phyloP scores from a whole-genome alignment of 208 protist species.

The Crithidia mellificae region DNA sequence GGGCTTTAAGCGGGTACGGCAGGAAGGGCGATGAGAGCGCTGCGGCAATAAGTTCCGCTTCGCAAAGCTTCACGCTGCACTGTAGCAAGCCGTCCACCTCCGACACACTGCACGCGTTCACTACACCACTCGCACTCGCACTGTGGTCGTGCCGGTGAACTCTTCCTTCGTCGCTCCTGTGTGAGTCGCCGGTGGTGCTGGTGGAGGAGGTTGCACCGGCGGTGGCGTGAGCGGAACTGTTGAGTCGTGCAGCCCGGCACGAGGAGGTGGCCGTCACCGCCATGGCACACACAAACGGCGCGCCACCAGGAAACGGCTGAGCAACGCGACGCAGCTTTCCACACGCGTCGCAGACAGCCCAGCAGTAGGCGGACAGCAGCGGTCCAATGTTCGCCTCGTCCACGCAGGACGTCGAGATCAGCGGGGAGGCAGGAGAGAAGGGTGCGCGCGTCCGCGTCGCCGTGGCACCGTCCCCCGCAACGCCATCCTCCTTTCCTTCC shows the following conservation, averaged over 20 bases:
- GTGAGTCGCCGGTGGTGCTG: neutral
- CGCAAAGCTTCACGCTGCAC: conserved; percentile 28
- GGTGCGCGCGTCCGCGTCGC: neutral
- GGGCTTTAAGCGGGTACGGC: conserved; percentile 24
- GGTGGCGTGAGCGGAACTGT: too few species aligned
- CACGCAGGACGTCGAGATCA: neutral
- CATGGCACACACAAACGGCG: conserved; percentile 80
- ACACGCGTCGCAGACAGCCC: conserved; percentile 73
- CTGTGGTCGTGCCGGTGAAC: too few species aligned
- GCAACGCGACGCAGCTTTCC: conserved; percentile 80
- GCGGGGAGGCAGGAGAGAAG: neutral
- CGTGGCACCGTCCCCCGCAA: neutral
- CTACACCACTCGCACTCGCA: too few species aligned
- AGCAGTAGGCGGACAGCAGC: conserved; percentile 74
- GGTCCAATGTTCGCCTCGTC: conserved; percentile 33
- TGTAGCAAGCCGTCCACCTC: conserved; percentile 53
- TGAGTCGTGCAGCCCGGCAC: conserved; percentile 13
- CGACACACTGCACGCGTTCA: conserved; percentile 50
- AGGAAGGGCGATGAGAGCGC: conserved; percentile 43
- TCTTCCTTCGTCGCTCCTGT: too few species aligned
- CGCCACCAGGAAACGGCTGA: conserved; percentile 83
- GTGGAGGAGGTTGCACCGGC: neutral
- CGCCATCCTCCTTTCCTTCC: neutral
- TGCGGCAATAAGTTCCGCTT: conserved; percentile 32
- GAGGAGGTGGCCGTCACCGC: conserved; percentile 32